A percentile compares a stretch with the other conserved stretches of the same genome.
phyloP scores from a whole-genome alignment of 1,284 basidiomycete genomes.

The Trametes pubescens region DNA sequence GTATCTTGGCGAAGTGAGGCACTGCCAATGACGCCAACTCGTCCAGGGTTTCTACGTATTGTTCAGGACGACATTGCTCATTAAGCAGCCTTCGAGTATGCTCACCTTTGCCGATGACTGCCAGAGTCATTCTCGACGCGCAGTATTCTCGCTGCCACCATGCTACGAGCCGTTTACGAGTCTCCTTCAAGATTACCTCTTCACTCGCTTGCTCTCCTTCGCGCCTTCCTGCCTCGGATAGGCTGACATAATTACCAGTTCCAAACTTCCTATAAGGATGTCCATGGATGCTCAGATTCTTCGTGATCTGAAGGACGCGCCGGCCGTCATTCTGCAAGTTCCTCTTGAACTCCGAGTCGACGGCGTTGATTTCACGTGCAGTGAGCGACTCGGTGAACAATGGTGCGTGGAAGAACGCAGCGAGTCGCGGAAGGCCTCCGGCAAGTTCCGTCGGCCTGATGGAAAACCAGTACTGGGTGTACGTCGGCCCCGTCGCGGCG shows the following conservation, averaged over 20 bases:
- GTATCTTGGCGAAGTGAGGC: conserved; percentile 54
- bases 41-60: conserved; percentile 37
- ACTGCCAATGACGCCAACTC: conserved; percentile 37
- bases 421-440: conserved; percentile 67
- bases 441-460: conserved; percentile 58
- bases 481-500: conserved; percentile 68
- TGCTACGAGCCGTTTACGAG: conserved; percentile 66
- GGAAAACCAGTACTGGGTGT: conserved; percentile 72
- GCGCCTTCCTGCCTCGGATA: conserved; percentile 44
- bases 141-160: conserved; percentile 76
- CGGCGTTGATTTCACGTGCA: conserved; percentile 73
- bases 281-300: conserved; percentile 54
- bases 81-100: neutral
- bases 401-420: conserved; percentile 73
- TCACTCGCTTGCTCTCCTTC: conserved; percentile 38
- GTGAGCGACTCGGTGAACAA: conserved; percentile 69
- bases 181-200: conserved; percentile 56
- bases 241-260: conserved; percentile 68
- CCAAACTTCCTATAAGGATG: conserved; percentile 73
- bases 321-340: conserved; percentile 71
- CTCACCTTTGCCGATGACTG: conserved; percentile 42
- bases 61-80: neutral
- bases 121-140: conserved; percentile 71
- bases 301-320: conserved; percentile 70
- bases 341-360: conserved; percentile 78